Evolutionary conservation across 1,284 basidiomycete genomes (phyloP).

Genomic region (Ustilago xerochloae): DNA sequence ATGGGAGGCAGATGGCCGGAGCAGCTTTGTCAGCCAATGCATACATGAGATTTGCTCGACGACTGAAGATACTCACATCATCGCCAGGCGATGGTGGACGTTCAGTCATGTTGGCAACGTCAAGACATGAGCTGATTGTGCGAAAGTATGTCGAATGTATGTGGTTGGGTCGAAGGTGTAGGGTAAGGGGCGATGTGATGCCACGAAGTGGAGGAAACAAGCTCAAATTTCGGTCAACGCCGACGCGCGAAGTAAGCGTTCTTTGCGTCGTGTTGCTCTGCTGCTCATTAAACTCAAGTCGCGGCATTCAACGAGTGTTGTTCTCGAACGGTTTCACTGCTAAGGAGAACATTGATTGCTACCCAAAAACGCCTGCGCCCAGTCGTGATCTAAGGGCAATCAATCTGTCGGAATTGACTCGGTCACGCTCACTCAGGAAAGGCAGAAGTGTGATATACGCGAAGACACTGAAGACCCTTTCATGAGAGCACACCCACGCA

Average conservation of each 20-base stretch:
- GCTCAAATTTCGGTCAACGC: background rate
- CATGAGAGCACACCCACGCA: background rate
- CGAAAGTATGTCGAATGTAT: no score
- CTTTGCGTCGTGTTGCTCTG: conserved; percentile 27
- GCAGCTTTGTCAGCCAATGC: background rate
- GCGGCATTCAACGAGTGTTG: conserved; percentile 24
- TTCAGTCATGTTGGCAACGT: conserved; percentile 26
- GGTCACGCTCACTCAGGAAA: no score
- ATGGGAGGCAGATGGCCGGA: background rate
- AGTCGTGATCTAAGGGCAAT: no score
- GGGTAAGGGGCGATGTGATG: background rate
- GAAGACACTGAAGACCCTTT: conserved; percentile 1
- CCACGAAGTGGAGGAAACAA: conserved; percentile 10
- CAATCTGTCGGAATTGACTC: no score
- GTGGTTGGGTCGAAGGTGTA: no score
- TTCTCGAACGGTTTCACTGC: background rate
- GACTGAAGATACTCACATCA: conserved; percentile 22
- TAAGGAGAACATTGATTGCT: background rate
- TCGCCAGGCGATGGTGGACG: conserved; percentile 43
- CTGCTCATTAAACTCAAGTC: background rate
- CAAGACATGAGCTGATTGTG: no score
- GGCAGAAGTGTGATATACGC: conserved; percentile 32
- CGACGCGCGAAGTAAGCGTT: background rate
- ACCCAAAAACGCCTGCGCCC: background rate
- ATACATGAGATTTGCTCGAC: background rate